Base-by-base conservation (phyloP, 2,329 filamentous ascomycete species). In the Aspergillus sp. region DNA sequence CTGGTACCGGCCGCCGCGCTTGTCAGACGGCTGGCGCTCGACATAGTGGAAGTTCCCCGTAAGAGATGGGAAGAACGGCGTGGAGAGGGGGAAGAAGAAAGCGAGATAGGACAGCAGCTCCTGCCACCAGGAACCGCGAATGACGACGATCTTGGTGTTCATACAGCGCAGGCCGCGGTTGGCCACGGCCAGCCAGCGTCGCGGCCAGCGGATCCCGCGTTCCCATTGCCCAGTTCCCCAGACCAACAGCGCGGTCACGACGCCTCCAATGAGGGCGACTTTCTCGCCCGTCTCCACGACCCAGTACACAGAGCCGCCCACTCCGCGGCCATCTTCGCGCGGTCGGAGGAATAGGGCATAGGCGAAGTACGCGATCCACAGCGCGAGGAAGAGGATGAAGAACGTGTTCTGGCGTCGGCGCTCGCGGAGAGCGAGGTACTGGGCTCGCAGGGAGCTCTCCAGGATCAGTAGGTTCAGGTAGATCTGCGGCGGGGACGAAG, bases 201-300 rank as follows among this genome's bases (percentile, higher is more conserved):
- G 72, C 30, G 91, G 91, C 88, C 91, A 96, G 41, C 88, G 76
- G 34, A 98, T 81, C 19, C 91, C 91, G 35, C 89, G 77, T 52
- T 96, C 89, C 83, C 89, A 98, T 58, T 95, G 88, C 16, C 91
- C 91, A 0, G 89, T 95, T 11, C 79, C 88, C 85, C 88, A 95
- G 45, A 96, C 80, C 22, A 98, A 69, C 26, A 86, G 71, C 22
- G 77, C 82, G 0, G 88, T 95, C 38, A 95, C 80, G 37, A 93
- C 73, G 29, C 91, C 91, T 15, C 86, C 86, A 61, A 93, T 83
- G 53, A 95, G 82, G 50, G 84, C 89, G 33, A 98, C 76, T 58
- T 91, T 93, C 63, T 96, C 85, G 5, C 75, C 75, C 55, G 83
- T 84, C 52, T 96, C 89, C 3, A 96, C 75, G 16, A 93, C 80